Evolutionary conservation across 2,329 filamentous ascomycete genomes (phyloP), one percentile per base, ranked within the genome.

Genomic region (Alternaria metachromatica): DNA sequence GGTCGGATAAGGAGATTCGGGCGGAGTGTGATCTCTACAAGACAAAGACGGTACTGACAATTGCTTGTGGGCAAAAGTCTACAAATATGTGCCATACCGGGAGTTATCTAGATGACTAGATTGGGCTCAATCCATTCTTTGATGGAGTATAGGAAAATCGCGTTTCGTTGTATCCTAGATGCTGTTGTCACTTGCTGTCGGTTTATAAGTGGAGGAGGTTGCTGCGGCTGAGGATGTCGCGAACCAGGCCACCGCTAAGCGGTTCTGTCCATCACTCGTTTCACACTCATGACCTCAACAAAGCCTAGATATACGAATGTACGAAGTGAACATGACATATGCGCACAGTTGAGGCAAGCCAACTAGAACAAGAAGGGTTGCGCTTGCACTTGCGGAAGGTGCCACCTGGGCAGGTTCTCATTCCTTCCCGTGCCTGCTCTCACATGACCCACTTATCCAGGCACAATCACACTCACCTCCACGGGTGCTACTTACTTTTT

Each of bases 21-120:
- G 71, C 72, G 4, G 71, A 74, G 49, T 73, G 70, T 46, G 67
- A 73, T 55, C 69, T 66, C 10, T 68, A 65, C 41, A 67, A 72
- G 59, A 73, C 72, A 12, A 74, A 73, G 60, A 72, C 72, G 67
- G 67, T 73, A 12, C 64, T 74, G 33, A 74, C 71, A 2, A 74
- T 74, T 45, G 67, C 71, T 23, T 73, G 71, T 56, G 72, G 68
- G 9, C 63, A 64, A 41, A 74, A 72, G 60, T 67, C 71, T n/a
- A 56, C 30, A 13, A 49, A 28, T 41, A 45, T 46, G 53, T 33
- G 49, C 11, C 45, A 58, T 25, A 61, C 37, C 3, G 68, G 72
- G 12, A 72, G 62, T 48, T 74, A 71, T 53, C 64, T 72, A 28
- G 65, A 72, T 23, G 62, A 68, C n/a, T 72, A 59, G 48, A 28